Percentiles rank a stretch among this genome's conserved stretches.
Evolutionary conservation across 805 yeast species (phyloP).

Genomic region (Starmerella apis): DNA sequence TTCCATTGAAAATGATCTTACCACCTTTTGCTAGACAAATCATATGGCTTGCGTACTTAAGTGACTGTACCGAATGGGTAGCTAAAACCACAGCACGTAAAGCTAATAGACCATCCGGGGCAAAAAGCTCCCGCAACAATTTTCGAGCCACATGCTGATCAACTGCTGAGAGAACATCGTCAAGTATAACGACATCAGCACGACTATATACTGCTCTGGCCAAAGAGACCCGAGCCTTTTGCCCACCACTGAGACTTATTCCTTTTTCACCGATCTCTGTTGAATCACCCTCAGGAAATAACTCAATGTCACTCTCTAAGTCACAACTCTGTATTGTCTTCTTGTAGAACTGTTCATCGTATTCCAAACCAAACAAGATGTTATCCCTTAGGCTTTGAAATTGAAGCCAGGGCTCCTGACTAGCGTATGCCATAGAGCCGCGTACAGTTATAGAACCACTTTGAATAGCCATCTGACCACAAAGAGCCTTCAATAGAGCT

Average conservation of each 20-base stretch:
- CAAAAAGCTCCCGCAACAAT: constrained; percentile 63
- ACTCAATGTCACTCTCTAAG: constrained; percentile 49
- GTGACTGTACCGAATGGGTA: constrained; percentile 75
- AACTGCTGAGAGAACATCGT: constrained; percentile 72
- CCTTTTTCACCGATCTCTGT: constrained; percentile 81
- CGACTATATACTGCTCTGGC: constrained; percentile 71
- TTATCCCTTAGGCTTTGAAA: constrained; percentile 78
- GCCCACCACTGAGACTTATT: constrained; percentile 74
- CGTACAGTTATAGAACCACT: constrained; percentile 59
- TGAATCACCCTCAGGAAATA: constrained; percentile 58
- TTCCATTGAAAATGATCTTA: constrained; percentile 26
- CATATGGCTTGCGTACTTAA: constrained; percentile 60
- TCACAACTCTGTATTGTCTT: constrained; percentile 53
- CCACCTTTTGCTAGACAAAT: constrained; percentile 43
- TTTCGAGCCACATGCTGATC: constrained; percentile 74
- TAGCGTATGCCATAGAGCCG: constrained; percentile 76
- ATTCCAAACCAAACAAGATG: constrained; percentile 53
- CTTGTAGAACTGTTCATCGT: constrained; percentile 41
- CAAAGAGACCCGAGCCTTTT: constrained; percentile 64
- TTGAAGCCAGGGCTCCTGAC: constrained; percentile 90
- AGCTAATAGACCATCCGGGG: constrained; percentile 63
- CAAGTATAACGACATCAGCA: constrained; percentile 54
- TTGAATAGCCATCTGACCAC: constrained; percentile 71
- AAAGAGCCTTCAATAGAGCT: constrained; percentile 61
- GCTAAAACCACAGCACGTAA: constrained; percentile 67